Evolutionary conservation across 2,329 filamentous ascomycete genomes (phyloP), one percentile per base, ranked within the genome.

Genomic region (Acrocalymma vagum): DNA sequence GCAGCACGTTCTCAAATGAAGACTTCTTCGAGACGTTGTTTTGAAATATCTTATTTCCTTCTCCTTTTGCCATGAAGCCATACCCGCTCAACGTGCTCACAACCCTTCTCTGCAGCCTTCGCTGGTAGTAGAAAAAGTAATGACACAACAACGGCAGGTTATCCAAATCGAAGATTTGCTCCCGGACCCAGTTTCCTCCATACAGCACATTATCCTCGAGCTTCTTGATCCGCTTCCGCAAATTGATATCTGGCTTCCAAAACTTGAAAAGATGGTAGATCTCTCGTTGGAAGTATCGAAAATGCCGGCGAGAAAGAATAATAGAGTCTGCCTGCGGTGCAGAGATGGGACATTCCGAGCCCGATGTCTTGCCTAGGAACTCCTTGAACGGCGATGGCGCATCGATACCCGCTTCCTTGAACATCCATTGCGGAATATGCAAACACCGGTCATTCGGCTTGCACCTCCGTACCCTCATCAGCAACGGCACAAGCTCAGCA

Each of bases 41-140:
- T 30, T 53, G 47, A 29, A 29, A 36, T 4, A 53, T 13, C 27
- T 26, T 45, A 4, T 10, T 27, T 5, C 34, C 29, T 20, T 55
- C 50, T 3, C 47, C 41, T 33, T 51, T 48, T 15, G n/a, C 28
- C 6, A 53, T 29, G 27, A 53, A 51, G n/a, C 2, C 11, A 3
- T 7, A 20, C 16, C 47, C 18, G 4, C 13, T 7, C n/a, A 33
- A 5, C 11, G 29, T 26, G 8, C 40, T 41, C 6, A 51, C 50
- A n/a, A 48, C 50, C 32, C 41, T 47, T 14, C 27, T 37, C 34
- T 54, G 51, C 14, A 56, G 30, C 7, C 47, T 29, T n/a, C 50
- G 34, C 37, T 56, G 53, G 17, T 50, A 46, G 15, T 33, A 25
- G 29, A 56, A 52, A 38, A 56, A 54, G 32, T 54, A 52, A 26